Evolutionary conservation across 805 yeast genomes (phyloP), one percentile per base, ranked within the genome.

Genomic region (Wickerhamiella qilinensis): DNA sequence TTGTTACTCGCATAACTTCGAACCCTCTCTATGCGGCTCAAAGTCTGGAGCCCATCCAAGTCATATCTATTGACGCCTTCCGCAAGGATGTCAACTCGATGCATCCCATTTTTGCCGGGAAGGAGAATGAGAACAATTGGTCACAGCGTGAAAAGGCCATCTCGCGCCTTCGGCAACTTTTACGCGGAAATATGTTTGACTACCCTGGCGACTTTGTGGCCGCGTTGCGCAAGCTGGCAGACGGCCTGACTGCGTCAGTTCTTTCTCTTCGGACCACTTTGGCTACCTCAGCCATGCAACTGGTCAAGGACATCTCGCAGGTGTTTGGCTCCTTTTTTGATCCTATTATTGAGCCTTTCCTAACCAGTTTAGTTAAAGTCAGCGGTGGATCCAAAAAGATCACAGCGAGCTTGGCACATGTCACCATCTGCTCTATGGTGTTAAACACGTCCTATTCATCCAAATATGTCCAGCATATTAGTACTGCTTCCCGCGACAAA

Each of bases 61-160:
- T 64, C 2, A 15, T 38, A 3, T 45, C 58, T 30, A 53, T 53
- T 11, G 51, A 55, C 28, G 47, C 51, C 11, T 45, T 67, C 21
- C 39, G 46, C 5, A 50, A 49, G 3, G 51, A 55, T 14, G 38
- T 60, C 17, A 60, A 57, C 22, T 39, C 42, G 9, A 48, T 61
- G 56, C 25, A 42, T 7, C 42, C 54, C 0, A 46, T 54, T 19
- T 85, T 88, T 49, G 69, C 65, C 7, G 79, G 77, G 4, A 65
- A 77, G 50, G 98, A 91, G 55, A 79, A 93, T 0, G 98, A 91
- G 52, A 67, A 68, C 42, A 91, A 91, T 53, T 91, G 98, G 98
- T 58, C 63, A 18, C 47, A 50, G 0, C 67, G 98, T 51, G 94
- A 86, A 48, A 66, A 68, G 38, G 62, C 62, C 36, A 68, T 84